A percentile compares a stretch with the other conserved stretches of the same genome.
Conservation (phyloP, 768 basidiomycete genomes). For the Psilocybe tampanensis region DNA sequence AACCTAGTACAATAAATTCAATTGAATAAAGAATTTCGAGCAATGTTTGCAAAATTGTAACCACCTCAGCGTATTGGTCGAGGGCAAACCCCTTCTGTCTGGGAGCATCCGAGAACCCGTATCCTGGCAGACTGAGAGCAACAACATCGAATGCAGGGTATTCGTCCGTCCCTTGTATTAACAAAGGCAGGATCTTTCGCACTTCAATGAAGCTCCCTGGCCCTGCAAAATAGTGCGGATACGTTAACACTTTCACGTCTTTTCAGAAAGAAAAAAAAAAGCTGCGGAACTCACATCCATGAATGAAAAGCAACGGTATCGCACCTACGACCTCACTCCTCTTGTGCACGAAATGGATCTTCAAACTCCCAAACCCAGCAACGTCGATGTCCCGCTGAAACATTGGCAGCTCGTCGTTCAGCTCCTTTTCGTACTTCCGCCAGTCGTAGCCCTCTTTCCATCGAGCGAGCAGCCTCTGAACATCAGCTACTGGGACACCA, state of each 20-base stretch:
- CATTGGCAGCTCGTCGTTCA: constrained; percentile 58
- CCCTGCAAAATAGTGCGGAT: neutral
- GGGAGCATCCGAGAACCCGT: constrained; percentile 61
- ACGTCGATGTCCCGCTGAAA: constrained; percentile 55
- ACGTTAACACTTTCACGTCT: neutral
- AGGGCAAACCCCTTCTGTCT: constrained; percentile 51
- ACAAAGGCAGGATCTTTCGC: constrained; percentile 55
- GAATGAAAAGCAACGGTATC: constrained; percentile 61
- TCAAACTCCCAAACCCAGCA: constrained; percentile 42
- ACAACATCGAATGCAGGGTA: constrained; percentile 67
- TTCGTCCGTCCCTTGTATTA: constrained; percentile 42
- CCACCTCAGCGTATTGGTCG: constrained; percentile 53
- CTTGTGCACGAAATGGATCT: constrained; percentile 62
- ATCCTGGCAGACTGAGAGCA: constrained; percentile 58
- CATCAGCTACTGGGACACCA: constrained; percentile 52
- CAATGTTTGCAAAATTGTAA: constrained; percentile 48
- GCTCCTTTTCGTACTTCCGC: constrained; percentile 48
- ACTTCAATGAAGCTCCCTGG: constrained; percentile 51
- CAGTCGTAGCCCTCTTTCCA: constrained; percentile 64
- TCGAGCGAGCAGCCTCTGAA: constrained; percentile 47
- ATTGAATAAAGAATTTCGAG: constrained; percentile 50
- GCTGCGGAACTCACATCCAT: constrained; percentile 50
- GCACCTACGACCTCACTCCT: constrained; percentile 45
- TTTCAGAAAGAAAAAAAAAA: no score
- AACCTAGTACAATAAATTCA: constrained; percentile 38